Evolutionary conservation across 2,329 filamentous ascomycete species (phyloP), one percentile per base, ranked within the genome.

Genomic region (Fusarium subglutinans): DNA sequence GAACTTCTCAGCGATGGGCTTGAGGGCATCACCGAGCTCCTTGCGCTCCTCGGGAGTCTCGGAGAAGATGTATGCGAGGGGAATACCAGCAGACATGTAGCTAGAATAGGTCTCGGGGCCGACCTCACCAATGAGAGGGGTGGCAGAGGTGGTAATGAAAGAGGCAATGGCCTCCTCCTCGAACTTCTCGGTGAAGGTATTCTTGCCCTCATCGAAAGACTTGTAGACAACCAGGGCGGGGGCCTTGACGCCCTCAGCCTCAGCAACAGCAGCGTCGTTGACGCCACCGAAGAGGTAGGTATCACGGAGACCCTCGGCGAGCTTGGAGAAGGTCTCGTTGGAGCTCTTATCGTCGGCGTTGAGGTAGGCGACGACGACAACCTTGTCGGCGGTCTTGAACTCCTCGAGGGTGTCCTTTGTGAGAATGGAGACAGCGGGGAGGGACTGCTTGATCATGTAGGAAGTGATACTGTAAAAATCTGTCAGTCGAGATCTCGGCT

Each of bases 401-500:
- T 98, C 95, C 82, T 95, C 94, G 63, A 98, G 87, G 69, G 92
- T 94, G 76, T 96, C 94, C 83, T 93, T 91, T 79, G 90, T 92
- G 69, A 99, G 89, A 74, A 89, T 81, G 11, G 96, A 98, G 75
- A 99, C 95, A 75, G 96, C 93, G 61, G 96, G 96, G 70, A 99
- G 90, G 33, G 94, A 94, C 87, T 98, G 96, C 90, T 98, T 99
- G 84, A 94, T 93, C 96, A 99, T 99, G 89, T 98, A 98, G 33
- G 91, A 92, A 54, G 89, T 88, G 82, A 92, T 92, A 73, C 88
- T 90, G 67, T 17, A 43, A 35, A 45, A 53, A 30, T 38, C 18
- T 15, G 63, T 81, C 68, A 82, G 80, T 65, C 30, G 26, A 40
- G 18, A 28, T 55, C 8, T 44, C 57, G 50, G 40, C 13, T 35